Evolutionary conservation across 176 grass and related monocot genomes (phyloP).

Genomic region (maize (Zea mays)): Zm-B73-REFERENCE-NAM-5.0 NC_050096.1:205852001-205852500

Average conservation of each 20-base stretch:
- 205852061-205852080: constrained; percentile 97
- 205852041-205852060: constrained; percentile 84
- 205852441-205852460: neutral
- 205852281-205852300: constrained; percentile 83
- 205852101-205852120: constrained; percentile 23
- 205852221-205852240: constrained; percentile 96
- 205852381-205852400: constrained; percentile 98
- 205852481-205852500: constrained; percentile 1
- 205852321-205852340: constrained; percentile 91
- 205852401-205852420: constrained; percentile 89
- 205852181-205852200: constrained; percentile 42
- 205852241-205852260: constrained; percentile 87
- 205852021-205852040: constrained; percentile 82
- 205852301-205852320: constrained; percentile 59
- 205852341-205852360: constrained; percentile 96
- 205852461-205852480: neutral
- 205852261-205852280: constrained; percentile 92
- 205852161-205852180: neutral
- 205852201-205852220: constrained; percentile 98
- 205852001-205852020: constrained; percentile 67
- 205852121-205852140: neutral
- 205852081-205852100: constrained; percentile 99
- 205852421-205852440: constrained; percentile 79
- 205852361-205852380: constrained; percentile 87
- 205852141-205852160: neutral